Base-by-base conservation (phyloP, 305 asterid genomes). In the Rubia peregrina region DNA sequence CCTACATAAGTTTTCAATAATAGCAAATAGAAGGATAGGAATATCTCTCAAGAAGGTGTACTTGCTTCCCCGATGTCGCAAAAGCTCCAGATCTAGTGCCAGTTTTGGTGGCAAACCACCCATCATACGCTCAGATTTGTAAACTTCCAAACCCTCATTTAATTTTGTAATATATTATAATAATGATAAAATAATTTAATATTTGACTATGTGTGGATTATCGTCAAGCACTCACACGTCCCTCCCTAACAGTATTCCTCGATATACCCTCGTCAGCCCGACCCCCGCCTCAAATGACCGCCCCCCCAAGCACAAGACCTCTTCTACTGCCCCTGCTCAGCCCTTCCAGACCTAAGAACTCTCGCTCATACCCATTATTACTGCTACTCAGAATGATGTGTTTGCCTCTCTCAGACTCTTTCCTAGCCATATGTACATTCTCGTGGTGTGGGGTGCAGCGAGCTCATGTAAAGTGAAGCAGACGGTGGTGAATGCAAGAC, bases 211-310 rank as follows among this genome's bases (percentile, higher is more conserved):
- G 36, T 30, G 36, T 14, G 5, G 0, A 73, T 80, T 44, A 83
- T 86, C 92, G 86, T 84, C 36, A 89, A 87, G 68, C 80, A 88
- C 79, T 91, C 96, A 0, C 89, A 91, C 85, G 80, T 72, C 82
- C 85, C 89, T 0, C 80, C 97, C 73, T 71, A 88, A 1, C 0
- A 1, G n/a, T 30, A 30, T 30, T 81, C 84, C 97, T 13, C 26
- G 42, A 60, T 60, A 42, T 26, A 38, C 65, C 83, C 74, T 73
- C 51, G 51, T 26, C 22, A 59, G 4, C 71, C 24, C 86, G 3
- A 40, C 75, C 12, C 78, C 78, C 2, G 26, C 49, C 9, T 24
- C 68, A 4, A 67, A 67, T 22, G 72, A 61, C 97, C 97, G 46
- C 87, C 88, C 36, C 82, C 14, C 13, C 36, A 30, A 30, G 69